Percentiles rank a stretch among this genome's conserved stretches.
Evolutionary conservation across 768 basidiomycete genomes (phyloP).

Genomic region (Lactifluus hygrophoroides): DNA sequence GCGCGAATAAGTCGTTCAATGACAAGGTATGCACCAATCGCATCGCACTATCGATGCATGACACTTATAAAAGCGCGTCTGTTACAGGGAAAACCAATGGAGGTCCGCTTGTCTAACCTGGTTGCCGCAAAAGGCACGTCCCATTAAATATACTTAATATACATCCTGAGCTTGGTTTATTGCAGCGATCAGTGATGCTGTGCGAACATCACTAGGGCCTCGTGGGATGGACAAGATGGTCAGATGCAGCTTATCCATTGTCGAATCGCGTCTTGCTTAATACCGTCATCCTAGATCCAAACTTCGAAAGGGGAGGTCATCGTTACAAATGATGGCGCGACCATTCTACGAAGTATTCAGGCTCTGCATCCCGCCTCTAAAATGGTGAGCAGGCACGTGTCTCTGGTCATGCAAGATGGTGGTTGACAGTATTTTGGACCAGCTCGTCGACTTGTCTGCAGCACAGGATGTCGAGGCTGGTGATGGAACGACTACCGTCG

Average conservation of each 20-base stretch:
- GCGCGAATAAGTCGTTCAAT: slow-evolving; percentile 51
- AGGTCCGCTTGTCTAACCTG: slow-evolving; percentile 95
- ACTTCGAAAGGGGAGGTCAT: slow-evolving; percentile 94
- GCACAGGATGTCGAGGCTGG: slow-evolving; percentile 99
- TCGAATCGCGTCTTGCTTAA: slow-evolving; percentile 1
- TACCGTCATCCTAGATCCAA: slow-evolving; percentile 62
- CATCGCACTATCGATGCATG: not conserved
- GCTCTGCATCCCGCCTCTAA: slow-evolving; percentile 97
- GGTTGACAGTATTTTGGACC: slow-evolving; percentile 29
- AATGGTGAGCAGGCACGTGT: slow-evolving; percentile 53
- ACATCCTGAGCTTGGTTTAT: slow-evolving; percentile 4
- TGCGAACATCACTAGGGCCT: slow-evolving; percentile 92
- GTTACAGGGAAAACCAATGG: slow-evolving; percentile 90
- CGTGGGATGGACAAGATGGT: slow-evolving; percentile 99
- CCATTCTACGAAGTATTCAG: slow-evolving; percentile 91
- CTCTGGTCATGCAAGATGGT: not conserved
- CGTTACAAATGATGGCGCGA: slow-evolving; percentile 98
- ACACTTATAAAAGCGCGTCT: slow-evolving; percentile 24
- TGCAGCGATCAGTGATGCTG: slow-evolving; percentile 92
- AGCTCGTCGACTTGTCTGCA: slow-evolving; percentile 92
- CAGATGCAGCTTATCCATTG: slow-evolving; percentile 16
- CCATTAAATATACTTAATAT: slow-evolving; percentile 5
- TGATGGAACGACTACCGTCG: slow-evolving; percentile 96
- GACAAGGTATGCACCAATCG: slow-evolving; percentile 55
- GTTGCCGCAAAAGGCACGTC: slow-evolving; percentile 88